phyloP scores from a whole-genome alignment of 2,329 filamentous ascomycete species.

The Calonectria pseudoreteaudii region DNA sequence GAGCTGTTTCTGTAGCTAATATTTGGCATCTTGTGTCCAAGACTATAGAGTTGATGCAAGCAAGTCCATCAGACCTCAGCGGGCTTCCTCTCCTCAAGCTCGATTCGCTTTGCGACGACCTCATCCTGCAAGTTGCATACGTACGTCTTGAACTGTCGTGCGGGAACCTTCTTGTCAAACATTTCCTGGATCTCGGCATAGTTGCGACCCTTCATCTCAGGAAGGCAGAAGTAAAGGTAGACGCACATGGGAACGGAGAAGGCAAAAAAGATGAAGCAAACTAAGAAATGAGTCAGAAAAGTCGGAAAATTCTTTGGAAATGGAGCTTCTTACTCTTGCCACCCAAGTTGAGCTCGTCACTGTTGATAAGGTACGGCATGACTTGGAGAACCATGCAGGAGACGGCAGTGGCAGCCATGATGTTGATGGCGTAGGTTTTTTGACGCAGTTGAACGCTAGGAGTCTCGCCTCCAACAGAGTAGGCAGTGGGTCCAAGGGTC shows the following conservation, averaged over 20 bases:
- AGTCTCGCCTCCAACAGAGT: conserved; percentile 45
- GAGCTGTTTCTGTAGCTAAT: background rate
- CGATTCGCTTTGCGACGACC: conserved; percentile 22
- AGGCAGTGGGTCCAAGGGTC: conserved; percentile 44
- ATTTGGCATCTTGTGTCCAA: background rate
- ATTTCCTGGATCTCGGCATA: conserved; percentile 32
- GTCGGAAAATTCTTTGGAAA: background rate
- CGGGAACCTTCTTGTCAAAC: conserved; percentile 26
- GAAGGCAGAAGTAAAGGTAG: conserved; percentile 51
- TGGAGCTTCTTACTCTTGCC: conserved; percentile 38
- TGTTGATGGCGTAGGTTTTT: conserved; percentile 49
- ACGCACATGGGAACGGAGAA: conserved; percentile 45
- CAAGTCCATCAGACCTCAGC: background rate
- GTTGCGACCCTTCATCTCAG: conserved; percentile 45
- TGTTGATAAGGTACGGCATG: conserved; percentile 45
- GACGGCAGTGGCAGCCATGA: conserved; percentile 44
- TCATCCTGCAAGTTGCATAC: conserved; percentile 25
- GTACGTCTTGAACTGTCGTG: conserved; percentile 26
- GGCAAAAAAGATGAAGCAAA: conserved; percentile 48
- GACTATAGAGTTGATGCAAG: background rate
- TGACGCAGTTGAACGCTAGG: conserved; percentile 43
- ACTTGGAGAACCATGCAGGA: conserved; percentile 45
- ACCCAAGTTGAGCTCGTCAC: conserved; percentile 43
- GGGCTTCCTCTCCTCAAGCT: conserved; percentile 24
- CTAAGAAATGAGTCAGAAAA: background rate